phyloP scores from a whole-genome alignment of 2,329 filamentous ascomycete species.

The Aureobasidium sp. region DNA sequence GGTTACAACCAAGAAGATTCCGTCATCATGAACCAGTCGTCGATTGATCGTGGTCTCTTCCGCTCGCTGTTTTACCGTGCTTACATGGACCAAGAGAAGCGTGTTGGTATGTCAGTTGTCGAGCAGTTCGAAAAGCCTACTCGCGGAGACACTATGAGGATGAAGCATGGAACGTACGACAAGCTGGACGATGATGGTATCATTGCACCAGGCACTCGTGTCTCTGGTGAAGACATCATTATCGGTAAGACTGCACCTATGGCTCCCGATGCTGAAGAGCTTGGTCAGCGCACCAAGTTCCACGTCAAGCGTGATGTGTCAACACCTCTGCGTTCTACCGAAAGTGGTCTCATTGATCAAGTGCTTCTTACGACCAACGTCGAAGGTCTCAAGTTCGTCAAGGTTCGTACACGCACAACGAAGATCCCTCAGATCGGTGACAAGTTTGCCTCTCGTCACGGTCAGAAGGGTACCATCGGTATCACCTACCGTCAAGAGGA shows the following conservation, averaged over 20 bases:
- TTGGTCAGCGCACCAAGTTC: conserved; percentile 81
- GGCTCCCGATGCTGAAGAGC: conserved; percentile 83
- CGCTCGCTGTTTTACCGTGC: conserved; percentile 95
- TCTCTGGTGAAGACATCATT: conserved; percentile 96
- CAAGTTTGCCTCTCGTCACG: conserved; percentile 98
- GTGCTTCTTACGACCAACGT: conserved; percentile 92
- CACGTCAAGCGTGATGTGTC: conserved; percentile 95
- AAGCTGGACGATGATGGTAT: conserved; percentile 97
- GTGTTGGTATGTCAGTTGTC: conserved; percentile 84
- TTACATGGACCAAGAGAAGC: conserved; percentile 95
- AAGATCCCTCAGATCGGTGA: conserved; percentile 98
- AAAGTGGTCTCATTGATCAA: conserved; percentile 92
- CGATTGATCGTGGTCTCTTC: conserved; percentile 95
- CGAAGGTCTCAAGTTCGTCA: conserved; percentile 91
- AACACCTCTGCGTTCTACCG: conserved; percentile 87
- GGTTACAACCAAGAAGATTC: conserved; percentile 99
- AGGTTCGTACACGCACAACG: conserved; percentile 93
- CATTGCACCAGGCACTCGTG: conserved; percentile 84
- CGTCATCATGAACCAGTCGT: conserved; percentile 99
- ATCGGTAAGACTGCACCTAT: conserved; percentile 98
- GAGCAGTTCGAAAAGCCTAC: conserved; percentile 95
- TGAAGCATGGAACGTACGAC: conserved; percentile 66
- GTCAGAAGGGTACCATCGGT: conserved; percentile 98
- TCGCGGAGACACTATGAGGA: conserved; percentile 75
- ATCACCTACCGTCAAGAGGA: conserved; percentile 97